These are phyloP conservation scores for Arthrobotrys musiformis DNA, from an alignment of 2,329 filamentous ascomycete genomes.

Conservation along the genomic window DNA sequence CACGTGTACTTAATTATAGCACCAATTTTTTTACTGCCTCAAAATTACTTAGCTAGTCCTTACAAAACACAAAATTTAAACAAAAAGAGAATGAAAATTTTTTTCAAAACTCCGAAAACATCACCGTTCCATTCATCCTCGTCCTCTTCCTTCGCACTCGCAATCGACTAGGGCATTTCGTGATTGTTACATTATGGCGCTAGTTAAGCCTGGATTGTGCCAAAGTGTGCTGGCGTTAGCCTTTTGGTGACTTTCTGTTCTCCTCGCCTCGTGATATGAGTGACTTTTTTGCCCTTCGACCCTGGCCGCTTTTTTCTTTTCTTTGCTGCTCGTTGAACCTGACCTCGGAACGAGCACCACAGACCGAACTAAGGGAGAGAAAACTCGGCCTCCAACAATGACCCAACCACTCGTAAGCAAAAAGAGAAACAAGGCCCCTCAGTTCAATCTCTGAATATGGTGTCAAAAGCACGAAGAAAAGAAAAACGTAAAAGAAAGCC, in stretches of 20 bases:
- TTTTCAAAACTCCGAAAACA: conserved; percentile 50
- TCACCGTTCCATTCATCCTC: conserved; percentile 30
- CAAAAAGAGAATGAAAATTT: conserved; percentile 56
- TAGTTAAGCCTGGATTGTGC: conserved; percentile 4
- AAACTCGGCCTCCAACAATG: conserved; percentile 32
- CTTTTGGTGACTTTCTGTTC: too few relatives aligned
- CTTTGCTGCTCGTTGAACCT: conserved; percentile 23
- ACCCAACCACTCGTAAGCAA: conserved; percentile 32
- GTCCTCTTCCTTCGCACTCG: conserved; percentile 27
- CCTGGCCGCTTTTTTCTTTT: conserved; percentile 29
- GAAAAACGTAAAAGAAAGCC: not conserved
- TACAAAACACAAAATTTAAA: conserved; percentile 36
- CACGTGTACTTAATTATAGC: conserved; percentile 53
- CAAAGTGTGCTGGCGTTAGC: conserved; percentile 24
- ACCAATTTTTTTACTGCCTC: conserved; percentile 43
- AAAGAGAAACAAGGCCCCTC: conserved; percentile 18
- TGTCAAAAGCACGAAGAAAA: conserved; percentile 2
- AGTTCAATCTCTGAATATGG: conserved; percentile 32
- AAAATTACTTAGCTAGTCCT: conserved; percentile 45
- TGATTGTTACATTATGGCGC: conserved; percentile 44
- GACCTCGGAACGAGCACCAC: conserved; percentile 40
- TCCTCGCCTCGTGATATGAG: conserved; percentile 43
- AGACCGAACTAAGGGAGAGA: conserved; percentile 17
- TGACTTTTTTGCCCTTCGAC: conserved; percentile 33
- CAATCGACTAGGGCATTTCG: conserved; percentile 36